Percentiles rank a stretch among this genome's conserved stretches.
Evolutionary conservation across 2,329 filamentous ascomycete species (phyloP).

Genomic region (Diaporthe caulivora): DNA sequence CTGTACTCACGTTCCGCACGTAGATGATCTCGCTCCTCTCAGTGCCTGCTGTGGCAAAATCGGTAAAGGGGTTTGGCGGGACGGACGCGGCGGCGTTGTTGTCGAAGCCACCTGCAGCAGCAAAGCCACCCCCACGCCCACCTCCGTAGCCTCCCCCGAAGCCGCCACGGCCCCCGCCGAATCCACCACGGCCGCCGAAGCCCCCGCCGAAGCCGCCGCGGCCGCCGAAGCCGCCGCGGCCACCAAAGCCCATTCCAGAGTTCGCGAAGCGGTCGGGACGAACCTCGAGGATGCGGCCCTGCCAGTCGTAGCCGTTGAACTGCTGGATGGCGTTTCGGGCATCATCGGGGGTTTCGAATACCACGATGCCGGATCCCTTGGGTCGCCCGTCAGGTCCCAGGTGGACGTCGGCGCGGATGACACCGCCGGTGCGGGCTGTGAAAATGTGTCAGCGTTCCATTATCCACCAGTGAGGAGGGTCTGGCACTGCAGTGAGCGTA

Average conservation of each 20-base stretch:
- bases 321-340: constrained; percentile 96
- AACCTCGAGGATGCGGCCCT: constrained; percentile 91
- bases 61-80: constrained; percentile 91
- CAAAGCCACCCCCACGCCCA: constrained; percentile 54
- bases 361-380: constrained; percentile 97
- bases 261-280: constrained; percentile 95
- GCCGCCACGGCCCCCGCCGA: constrained; percentile 58
- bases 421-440: constrained; percentile 75
- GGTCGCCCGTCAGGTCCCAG: constrained; percentile 90
- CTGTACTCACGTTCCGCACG: constrained; percentile 87
- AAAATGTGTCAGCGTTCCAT: constrained; percentile 11
- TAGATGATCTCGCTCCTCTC: constrained; percentile 90
- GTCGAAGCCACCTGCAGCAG: constrained; percentile 61
- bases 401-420: constrained; percentile 96
- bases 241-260: constrained; percentile 63
- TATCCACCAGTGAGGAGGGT: neutral
- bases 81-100: constrained; percentile 63
- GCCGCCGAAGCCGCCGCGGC: constrained; percentile 69
- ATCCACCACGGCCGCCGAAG: constrained; percentile 62
- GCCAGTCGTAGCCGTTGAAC: constrained; percentile 99
- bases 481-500: constrained; percentile 24
- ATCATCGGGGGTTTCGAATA: constrained; percentile 93
- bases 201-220: constrained; percentile 72
- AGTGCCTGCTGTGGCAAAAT: constrained; percentile 87
- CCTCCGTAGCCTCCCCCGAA: constrained; percentile 59